phyloP scores from a whole-genome alignment of 495 filamentous ascomycete species.

The Glonium stellatum region DNA sequence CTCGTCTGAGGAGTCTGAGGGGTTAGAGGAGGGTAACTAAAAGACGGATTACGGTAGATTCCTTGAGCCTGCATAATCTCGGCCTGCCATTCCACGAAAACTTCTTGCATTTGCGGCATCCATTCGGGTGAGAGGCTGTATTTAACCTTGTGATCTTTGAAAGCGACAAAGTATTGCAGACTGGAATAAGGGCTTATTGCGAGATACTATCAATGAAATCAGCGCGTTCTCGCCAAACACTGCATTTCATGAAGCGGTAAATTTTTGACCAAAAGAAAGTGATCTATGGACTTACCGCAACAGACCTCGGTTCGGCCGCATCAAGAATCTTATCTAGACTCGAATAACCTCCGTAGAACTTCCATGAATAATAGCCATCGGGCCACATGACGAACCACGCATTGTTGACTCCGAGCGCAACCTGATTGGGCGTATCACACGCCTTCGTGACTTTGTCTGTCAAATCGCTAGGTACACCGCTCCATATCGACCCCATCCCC shows the following conservation, averaged over 20 bases:
- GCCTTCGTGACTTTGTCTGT: slow-evolving; percentile 28
- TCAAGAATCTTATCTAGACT: slow-evolving; percentile 22
- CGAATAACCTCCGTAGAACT: slow-evolving; percentile 24
- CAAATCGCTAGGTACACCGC: slow-evolving; percentile 18
- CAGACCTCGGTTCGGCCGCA: slow-evolving; percentile 16
- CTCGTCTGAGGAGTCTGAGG: background rate
- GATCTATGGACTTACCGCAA: slow-evolving; percentile 16
- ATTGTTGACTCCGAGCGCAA: slow-evolving; percentile 22
- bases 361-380: slow-evolving; percentile 25
- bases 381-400: slow-evolving; percentile 31
- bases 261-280: background rate
- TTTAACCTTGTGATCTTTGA: slow-evolving; percentile 21
- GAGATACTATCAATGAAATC: slow-evolving; percentile 9
- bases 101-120: slow-evolving; percentile 27
- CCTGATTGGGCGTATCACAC: slow-evolving; percentile 21
- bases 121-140: slow-evolving; percentile 26
- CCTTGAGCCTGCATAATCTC: slow-evolving; percentile 11
- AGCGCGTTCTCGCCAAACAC: background rate
- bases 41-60: background rate
- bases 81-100: slow-evolving; percentile 23
- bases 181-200: slow-evolving; percentile 24
- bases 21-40: background rate
- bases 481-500: slow-evolving; percentile 23
- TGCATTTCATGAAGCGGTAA: background rate
- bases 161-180: slow-evolving; percentile 26